Evolutionary conservation across 495 filamentous ascomycete genomes (phyloP).

Genomic region (Penicillium coprophilum): DNA sequence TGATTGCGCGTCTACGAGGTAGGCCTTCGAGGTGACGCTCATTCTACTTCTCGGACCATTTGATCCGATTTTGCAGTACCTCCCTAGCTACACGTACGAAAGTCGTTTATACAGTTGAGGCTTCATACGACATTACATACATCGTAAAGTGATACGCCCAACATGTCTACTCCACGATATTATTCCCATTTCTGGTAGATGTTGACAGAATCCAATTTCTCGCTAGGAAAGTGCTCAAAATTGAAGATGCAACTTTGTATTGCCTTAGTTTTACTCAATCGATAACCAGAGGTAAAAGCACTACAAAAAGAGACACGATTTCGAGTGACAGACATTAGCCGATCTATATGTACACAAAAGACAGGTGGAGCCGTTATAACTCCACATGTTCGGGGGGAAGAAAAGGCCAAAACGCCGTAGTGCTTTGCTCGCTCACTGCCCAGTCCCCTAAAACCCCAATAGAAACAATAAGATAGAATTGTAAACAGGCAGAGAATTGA

Average conservation of each 20-base stretch:
- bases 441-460: constrained; percentile 21
- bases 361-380: constrained; percentile 7
- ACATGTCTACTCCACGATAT: no score
- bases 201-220: neutral
- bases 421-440: constrained; percentile 27
- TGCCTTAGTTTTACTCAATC: neutral
- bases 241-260: neutral
- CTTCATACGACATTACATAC: no score
- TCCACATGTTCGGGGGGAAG: constrained; percentile 14
- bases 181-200: no score
- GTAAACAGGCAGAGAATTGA: constrained; percentile 8
- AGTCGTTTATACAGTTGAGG: no score
- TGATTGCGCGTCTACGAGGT: constrained; percentile 6
- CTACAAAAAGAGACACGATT: neutral
- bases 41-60: neutral
- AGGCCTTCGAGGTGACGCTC: neutral
- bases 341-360: constrained; percentile 21
- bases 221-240: neutral
- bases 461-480: constrained; percentile 10
- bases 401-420: constrained; percentile 30
- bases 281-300: neutral
- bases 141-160: no score
- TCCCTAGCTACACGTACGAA: no score
- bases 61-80: neutral
- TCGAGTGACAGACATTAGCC: neutral